Conservation (phyloP, 805 yeast genomes). For the Starmerella asiatica region DNA sequence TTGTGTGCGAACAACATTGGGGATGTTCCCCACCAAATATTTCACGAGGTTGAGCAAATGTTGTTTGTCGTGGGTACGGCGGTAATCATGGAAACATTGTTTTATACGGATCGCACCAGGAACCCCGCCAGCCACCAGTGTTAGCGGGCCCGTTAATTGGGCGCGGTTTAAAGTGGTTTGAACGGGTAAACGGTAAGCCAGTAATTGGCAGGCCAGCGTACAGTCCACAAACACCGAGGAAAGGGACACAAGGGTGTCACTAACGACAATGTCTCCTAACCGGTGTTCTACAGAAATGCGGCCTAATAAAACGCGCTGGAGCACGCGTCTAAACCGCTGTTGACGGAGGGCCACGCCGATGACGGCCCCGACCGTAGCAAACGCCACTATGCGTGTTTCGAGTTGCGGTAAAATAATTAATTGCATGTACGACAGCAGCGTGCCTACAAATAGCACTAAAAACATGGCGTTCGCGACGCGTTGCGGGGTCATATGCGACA, state of each 20-base stretch:
- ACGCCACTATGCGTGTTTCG: slow-evolving; percentile 26
- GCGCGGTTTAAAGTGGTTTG: slow-evolving; percentile 4
- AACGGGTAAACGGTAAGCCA: slow-evolving; percentile 19
- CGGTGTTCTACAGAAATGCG: slow-evolving; percentile 43
- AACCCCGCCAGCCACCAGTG: slow-evolving; percentile 23
- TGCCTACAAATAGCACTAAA: slow-evolving; percentile 3
- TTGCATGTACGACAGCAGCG: slow-evolving; percentile 1
- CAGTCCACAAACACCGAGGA: slow-evolving; percentile 64
- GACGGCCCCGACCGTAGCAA: slow-evolving; percentile 29
- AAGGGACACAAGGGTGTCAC: slow-evolving; percentile 78
- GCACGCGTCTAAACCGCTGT: slow-evolving; percentile 33
- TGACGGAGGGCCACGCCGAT: slow-evolving; percentile 30
- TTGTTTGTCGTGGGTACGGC: slow-evolving; percentile 34
- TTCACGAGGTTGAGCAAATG: slow-evolving; percentile 64
- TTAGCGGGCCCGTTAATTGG: slow-evolving; percentile 16
- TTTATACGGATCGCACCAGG: slow-evolving; percentile 68
- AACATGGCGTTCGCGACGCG: slow-evolving; percentile 5
- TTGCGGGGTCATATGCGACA: slow-evolving; percentile 2
- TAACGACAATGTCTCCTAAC: slow-evolving; percentile 64
- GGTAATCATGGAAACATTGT: slow-evolving; percentile 68
- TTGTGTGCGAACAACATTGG: slow-evolving; percentile 15
- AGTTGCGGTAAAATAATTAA: slow-evolving; percentile 2
- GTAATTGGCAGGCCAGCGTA: slow-evolving; percentile 40
- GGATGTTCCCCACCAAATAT: slow-evolving; percentile 31
- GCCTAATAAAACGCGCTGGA: slow-evolving; percentile 43